Base-by-base conservation (phyloP, 139 green algal genomes). In the Volvox reticuliferus region DNA sequence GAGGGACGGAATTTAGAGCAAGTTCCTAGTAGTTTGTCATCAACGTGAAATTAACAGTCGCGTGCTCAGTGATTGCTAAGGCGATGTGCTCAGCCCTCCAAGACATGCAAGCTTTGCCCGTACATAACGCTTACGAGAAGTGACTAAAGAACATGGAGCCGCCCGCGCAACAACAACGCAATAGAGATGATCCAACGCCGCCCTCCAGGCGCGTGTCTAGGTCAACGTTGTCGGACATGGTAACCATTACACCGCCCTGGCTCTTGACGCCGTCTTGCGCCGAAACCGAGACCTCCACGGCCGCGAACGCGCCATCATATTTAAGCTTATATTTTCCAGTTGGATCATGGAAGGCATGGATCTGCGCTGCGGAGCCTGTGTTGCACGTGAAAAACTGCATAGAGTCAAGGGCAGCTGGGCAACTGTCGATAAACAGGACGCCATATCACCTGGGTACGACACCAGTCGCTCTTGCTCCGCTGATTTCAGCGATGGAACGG, bases 91-190 rank as follows among this genome's bases (percentile, higher is more conserved):
- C 44, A 55, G 44, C 44, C 44, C 44, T 55, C 44, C 44, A 14
- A 5, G 44, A 55, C 9, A 55, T 14, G 44, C 9, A 55, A 55
- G 9, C 65, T 26, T 73, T 28, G 65, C 65, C 65, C 6, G 65
- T 24, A 16, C 6, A 73, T 73, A 12, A 12, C 65, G 65, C 88
- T 82, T 84, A 86, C 77, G 50, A 63, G 91, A 87, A 94, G 82
- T 92, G 77, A 20, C 55, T 86, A 14, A 94, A 79, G 92, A 95
- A 95, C 37, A 93, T 55, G 24, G 78, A 89, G 35, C 91, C 81
- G 16, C 91, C 88, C 1, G 88, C 82, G 82, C 91, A 95, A 91
- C 93, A 95, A 88, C 91, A 94, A 16, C 82, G 88, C n/a, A 92
- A 87, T 12, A 88, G 81, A 0, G 91, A 93, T 9, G 5, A 22